A percentile compares a stretch with the other conserved stretches of the same genome.
phyloP scores from a whole-genome alignment of 805 yeast genomes.

The Yamadazyma sp. region DNA sequence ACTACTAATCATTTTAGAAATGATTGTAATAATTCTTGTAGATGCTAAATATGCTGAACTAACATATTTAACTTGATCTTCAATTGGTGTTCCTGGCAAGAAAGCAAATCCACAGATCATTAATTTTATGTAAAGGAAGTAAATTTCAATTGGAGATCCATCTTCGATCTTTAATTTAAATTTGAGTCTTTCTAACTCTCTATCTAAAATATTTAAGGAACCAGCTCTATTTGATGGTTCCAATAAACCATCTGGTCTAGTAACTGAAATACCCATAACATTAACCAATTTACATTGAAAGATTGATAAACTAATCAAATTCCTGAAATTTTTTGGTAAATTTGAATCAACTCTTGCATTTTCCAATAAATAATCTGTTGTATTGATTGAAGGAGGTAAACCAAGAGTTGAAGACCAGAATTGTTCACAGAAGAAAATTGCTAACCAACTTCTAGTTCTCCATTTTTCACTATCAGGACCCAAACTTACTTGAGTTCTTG shows the following conservation, averaged over 20 bases:
- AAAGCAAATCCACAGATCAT: constrained; percentile 89
- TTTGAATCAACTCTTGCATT: constrained; percentile 65
- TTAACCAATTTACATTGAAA: constrained; percentile 82
- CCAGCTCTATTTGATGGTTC: constrained; percentile 83
- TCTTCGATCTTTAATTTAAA: constrained; percentile 61
- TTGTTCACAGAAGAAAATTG: constrained; percentile 83
- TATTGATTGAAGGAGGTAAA: constrained; percentile 79
- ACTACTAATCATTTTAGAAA: constrained; percentile 56
- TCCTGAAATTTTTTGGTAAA: constrained; percentile 68
- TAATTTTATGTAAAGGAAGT: constrained; percentile 71
- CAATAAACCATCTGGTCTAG: constrained; percentile 83
- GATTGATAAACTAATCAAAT: constrained; percentile 68
- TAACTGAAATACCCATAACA: constrained; percentile 83
- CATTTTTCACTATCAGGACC: constrained; percentile 87
- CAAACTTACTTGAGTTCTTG: constrained; percentile 82
- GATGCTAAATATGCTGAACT: constrained; percentile 77
- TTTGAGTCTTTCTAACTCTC: constrained; percentile 73
- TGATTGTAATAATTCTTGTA: constrained; percentile 75
- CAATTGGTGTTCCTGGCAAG: constrained; percentile 83
- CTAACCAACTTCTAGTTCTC: constrained; percentile 92
- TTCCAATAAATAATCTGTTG: constrained; percentile 75
- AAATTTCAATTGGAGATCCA: constrained; percentile 69
- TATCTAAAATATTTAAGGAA: constrained; percentile 68
- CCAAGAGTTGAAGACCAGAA: constrained; percentile 89
- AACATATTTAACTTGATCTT: constrained; percentile 82